Evolutionary conservation across 805 yeast genomes (phyloP), one percentile per base, ranked within the genome.

Genomic region (Saturnispora ahearnii): DNA sequence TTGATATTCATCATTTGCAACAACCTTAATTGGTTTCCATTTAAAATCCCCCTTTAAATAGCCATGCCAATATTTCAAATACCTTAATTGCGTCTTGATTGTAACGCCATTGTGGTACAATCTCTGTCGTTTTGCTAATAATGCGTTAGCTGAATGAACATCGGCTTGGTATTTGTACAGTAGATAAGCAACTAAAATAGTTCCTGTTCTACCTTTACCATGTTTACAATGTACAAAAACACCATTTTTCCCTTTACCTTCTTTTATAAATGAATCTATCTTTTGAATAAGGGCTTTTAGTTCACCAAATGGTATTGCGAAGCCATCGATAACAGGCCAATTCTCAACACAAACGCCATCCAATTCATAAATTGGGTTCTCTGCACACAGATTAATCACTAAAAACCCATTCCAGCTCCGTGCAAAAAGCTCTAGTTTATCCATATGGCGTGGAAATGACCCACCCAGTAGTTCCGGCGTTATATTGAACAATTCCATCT

Each of bases 151-250:
- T 18, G 69, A 72, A 2, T 67, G 63, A 12, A 73, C 67, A 0
- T 71, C 53, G 48, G 70, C 49, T 2, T 44, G 45, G 2, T 66
- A 62, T 46, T 65, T 61, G 46, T 70, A 72, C 77, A 89, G 82
- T 53, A 90, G 63, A 59, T 79, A 84, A 0, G 89, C 87, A 52
- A 86, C 78, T 6, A 77, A 76, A 1, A 87, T 65, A 1, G 89
- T 74, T 0, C 98, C 97, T 0, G 96, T 82, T 28, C 98, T 70
- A 0, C 98, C 98, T 64, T 88, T 89, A 0, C 98, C 98, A 55
- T 87, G 86, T 59, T 84, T 81, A 62, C 98, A 91, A 62, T 91
- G 97, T 7, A 91, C 63, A 0, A 86, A 89, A 2, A 84, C 80
- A 5, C 55, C 60, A 21, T 54, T 45, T 49, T 75, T 72, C 0